These are phyloP conservation scores for Aspergillus hancockii DNA, from an alignment of 495 filamentous ascomycete species.

Conservation along the genomic window DNA sequence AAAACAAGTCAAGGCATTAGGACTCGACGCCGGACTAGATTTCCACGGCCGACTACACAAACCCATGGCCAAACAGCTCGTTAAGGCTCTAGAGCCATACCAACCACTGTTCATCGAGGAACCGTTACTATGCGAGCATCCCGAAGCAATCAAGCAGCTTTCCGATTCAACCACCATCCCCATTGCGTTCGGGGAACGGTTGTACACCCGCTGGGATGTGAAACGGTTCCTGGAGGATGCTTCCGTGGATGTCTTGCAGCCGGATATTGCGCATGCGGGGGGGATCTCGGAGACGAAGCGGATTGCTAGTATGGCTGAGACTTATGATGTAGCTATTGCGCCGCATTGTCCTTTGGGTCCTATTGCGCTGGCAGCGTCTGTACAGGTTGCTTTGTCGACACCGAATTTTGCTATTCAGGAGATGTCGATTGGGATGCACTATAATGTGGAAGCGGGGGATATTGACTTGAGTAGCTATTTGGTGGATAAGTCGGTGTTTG, in stretches of 20 bases:
- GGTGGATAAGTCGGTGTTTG: constrained; percentile 63
- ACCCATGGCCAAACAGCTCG: constrained; percentile 83
- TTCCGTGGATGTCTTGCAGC: constrained; percentile 75
- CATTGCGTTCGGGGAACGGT: constrained; percentile 76
- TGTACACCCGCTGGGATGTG: constrained; percentile 75
- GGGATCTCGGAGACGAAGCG: constrained; percentile 73
- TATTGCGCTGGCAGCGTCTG: constrained; percentile 71
- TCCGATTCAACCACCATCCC: constrained; percentile 62
- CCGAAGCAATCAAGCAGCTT: constrained; percentile 68
- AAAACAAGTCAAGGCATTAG: constrained; percentile 67
- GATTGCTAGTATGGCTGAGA: constrained; percentile 73
- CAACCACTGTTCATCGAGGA: constrained; percentile 79
- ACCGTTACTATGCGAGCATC: constrained; percentile 71
- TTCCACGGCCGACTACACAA: constrained; percentile 81
- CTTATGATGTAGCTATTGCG: constrained; percentile 77
- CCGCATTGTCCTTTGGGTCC: constrained; percentile 80
- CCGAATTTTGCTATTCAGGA: constrained; percentile 82
- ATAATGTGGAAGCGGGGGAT: constrained; percentile 64
- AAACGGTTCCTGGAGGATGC: constrained; percentile 70
- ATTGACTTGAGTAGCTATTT: constrained; percentile 70
- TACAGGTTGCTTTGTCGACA: constrained; percentile 66
- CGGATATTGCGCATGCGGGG: constrained; percentile 76
- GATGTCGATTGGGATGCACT: constrained; percentile 81
- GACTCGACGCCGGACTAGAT: constrained; percentile 74
- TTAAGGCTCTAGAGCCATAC: constrained; percentile 68